Evolutionary conservation across 352 stramenopile genomes (phyloP).

Genomic region (Paralagenidium karlingii): DNA sequence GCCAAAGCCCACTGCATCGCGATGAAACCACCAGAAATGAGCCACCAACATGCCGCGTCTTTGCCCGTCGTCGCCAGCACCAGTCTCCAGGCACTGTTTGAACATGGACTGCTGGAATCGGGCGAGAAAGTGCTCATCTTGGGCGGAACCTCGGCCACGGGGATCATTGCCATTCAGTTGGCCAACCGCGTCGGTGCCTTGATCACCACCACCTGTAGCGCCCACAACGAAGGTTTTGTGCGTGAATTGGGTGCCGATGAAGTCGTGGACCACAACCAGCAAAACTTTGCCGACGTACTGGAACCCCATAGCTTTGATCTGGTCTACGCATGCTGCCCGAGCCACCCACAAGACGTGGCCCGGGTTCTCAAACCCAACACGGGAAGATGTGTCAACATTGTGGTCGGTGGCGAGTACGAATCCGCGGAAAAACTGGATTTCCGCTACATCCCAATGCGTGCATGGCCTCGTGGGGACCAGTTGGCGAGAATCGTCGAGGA

Average conservation of each 20-base stretch:
- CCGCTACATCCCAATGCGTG: constrained; percentile 14
- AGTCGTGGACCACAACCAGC: constrained; percentile 67
- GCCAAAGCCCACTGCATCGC: constrained; percentile 19
- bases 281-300: constrained; percentile 37
- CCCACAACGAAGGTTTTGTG: constrained; percentile 80
- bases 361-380: constrained; percentile 41
- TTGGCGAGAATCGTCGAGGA: constrained; percentile 27
- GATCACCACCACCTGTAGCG: constrained; percentile 68
- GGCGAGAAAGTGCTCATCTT: constrained; percentile 38
- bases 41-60: constrained; percentile 21
- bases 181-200: constrained; percentile 73
- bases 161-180: constrained; percentile 76
- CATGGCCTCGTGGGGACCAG: constrained; percentile 28
- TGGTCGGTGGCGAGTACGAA: constrained; percentile 42
- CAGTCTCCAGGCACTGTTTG: constrained; percentile 17
- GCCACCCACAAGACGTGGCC: constrained; percentile 26
- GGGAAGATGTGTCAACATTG: constrained; percentile 48
- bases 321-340: constrained; percentile 49
- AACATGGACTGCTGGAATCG: constrained; percentile 20
- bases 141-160: constrained; percentile 59
- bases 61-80: constrained; percentile 19
- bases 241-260: constrained; percentile 12
- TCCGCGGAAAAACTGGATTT: constrained; percentile 29
- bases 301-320: constrained; percentile 54
- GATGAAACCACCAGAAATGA: constrained; percentile 23